Base-by-base conservation (phyloP, 2,329 filamentous ascomycete species). In the Bisporella sp. region DNA sequence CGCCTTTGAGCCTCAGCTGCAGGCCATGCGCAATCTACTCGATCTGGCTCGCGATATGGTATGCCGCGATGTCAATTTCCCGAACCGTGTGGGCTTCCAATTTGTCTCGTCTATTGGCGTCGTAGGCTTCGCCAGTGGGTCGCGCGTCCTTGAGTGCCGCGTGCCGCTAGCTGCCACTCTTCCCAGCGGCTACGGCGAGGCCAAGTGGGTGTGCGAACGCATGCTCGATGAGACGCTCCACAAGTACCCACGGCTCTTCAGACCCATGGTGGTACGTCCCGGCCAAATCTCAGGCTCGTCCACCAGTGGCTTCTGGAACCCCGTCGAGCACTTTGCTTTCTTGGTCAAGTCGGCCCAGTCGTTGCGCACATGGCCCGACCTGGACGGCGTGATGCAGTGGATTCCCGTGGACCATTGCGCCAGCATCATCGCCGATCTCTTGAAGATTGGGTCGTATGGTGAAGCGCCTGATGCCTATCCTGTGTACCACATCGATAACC, bases 271-370 rank as follows among this genome's bases (percentile, higher is more conserved):
- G 0, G 70, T 75, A 1, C 69, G 77, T 0, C 64, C 71, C 0
- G 78, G 74, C 0, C 78, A 82, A 59, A 74, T 82, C 40, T 67
- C 77, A 1, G 78, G 78, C 0, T 74, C 71, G 0, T 69, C 57
- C 3, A 66, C 50, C 0, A 77, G 64, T 48, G 77, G 77, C 0
- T 73, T 72, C 56, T 82, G 78, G 78, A 81, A 81, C 54, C 63
- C 70, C 0, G 66, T 68, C 31, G 76, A 81, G 57, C 74, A 79
- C 53, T 62, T 79, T 9, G 57, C 66, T 0, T 76, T 76, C 53
- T 50, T 81, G 28, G 58, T 77, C 47, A 78, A 78, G 59, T 74
- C 71, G 0, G 69, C 71, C 0, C 73, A 79, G 54, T 71, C 70
- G 0, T 53, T 79, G 0, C 61, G 63, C 0, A 65, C 60, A 0